A percentile compares a stretch with the other conserved stretches of the same genome.
Conservation (phyloP, 1,284 basidiomycete species). For the Ceratobasidium theobromae region DNA sequence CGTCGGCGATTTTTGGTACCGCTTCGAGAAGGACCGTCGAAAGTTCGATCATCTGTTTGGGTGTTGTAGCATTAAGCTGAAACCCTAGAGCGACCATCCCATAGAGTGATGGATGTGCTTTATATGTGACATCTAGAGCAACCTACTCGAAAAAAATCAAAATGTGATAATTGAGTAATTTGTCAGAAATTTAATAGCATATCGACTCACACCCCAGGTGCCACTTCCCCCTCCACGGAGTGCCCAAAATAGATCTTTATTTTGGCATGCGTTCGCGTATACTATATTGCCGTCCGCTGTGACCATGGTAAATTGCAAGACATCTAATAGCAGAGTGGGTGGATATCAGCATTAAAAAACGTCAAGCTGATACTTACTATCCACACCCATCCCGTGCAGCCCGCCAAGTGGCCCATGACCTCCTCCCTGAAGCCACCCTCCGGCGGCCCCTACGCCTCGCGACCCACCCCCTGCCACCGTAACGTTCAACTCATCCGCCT, state of each 20-base stretch:
- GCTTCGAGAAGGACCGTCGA: not conserved
- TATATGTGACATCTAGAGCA: not conserved
- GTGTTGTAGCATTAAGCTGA: not conserved
- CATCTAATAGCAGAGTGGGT: not conserved
- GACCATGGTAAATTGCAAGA: constrained; percentile 27
- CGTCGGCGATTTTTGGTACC: not conserved
- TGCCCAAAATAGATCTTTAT: constrained; percentile 33
- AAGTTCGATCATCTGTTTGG: not conserved
- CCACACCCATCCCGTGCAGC: constrained; percentile 31
- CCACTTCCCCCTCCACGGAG: constrained; percentile 31
- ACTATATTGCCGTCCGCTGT: constrained; percentile 20
- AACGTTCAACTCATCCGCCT: constrained; percentile 20
- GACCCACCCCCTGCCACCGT: constrained; percentile 27
- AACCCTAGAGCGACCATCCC: not conserved
- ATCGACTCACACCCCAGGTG: constrained; percentile 20
- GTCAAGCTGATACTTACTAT: constrained; percentile 24
- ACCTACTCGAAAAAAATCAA: not conserved
- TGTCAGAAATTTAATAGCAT: too few relatives aligned
- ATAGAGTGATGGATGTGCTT: not conserved
- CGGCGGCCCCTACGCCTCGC: constrained; percentile 29
- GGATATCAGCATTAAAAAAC: not conserved
- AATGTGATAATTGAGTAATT: not conserved
- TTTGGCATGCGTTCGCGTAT: constrained; percentile 14
- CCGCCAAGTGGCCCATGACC: constrained; percentile 30
- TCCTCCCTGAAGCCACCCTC: constrained; percentile 33